Evolutionary conservation across 2,329 filamentous ascomycete genomes (phyloP).

Genomic region (Fusarium marasasianum): DNA sequence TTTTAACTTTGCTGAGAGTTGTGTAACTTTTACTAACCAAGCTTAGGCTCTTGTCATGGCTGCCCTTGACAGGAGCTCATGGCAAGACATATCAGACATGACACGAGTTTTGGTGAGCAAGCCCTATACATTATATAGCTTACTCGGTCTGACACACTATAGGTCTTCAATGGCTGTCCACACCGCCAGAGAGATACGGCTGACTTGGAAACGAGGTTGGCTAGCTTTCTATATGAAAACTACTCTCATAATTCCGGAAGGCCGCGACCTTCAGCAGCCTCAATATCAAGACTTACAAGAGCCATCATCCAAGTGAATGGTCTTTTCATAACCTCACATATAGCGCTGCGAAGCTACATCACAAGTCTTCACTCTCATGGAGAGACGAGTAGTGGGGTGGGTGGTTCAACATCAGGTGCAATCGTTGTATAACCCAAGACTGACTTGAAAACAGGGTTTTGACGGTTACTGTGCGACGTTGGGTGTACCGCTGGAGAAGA

Average conservation of each 20-base stretch:
- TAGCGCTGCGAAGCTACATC: fast-evolving
- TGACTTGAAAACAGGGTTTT: fast-evolving
- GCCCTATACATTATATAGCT: fast-evolving
- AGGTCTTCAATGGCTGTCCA: neutral
- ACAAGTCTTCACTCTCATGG: neutral
- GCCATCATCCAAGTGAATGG: neutral
- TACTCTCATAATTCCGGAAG: fast-evolving
- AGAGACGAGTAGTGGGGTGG: neutral
- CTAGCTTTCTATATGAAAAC: neutral
- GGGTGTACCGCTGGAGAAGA: neutral
- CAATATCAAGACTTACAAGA: neutral
- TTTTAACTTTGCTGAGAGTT: neutral
- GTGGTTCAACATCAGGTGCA: fast-evolving
- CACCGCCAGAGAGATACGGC: neutral
- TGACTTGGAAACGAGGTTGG: neutral
- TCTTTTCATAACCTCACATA: neutral
- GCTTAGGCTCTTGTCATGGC: neutral
- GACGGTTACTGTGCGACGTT: neutral
- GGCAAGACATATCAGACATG: slow-evolving; percentile 4
- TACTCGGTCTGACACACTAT: fast-evolving
- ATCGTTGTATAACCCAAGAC: fast-evolving
- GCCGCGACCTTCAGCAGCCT: fast-evolving
- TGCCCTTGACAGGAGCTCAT: neutral
- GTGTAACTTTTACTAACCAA: fast-evolving
- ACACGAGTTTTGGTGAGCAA: neutral